Conservation (phyloP, 371 early-diverging fungal genomes). For the Mortierella sp. region DNA sequence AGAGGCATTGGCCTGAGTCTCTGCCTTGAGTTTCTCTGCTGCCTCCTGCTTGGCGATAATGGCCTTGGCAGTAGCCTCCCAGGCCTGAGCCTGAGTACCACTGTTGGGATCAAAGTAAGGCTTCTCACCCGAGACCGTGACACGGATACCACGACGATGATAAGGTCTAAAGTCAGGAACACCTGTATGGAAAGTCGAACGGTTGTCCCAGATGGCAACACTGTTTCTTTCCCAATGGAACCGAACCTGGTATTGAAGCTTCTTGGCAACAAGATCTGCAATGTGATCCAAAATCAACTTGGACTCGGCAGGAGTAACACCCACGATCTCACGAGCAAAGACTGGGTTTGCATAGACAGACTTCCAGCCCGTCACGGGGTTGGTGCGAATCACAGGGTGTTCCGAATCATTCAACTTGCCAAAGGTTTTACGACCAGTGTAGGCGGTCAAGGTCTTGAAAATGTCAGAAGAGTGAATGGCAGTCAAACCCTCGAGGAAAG, state of each 20-base stretch:
- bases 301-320: constrained; percentile 59
- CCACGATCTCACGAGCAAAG: constrained; percentile 62
- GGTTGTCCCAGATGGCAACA: constrained; percentile 72
- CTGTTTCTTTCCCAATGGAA: constrained; percentile 63
- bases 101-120: constrained; percentile 65
- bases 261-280: constrained; percentile 55
- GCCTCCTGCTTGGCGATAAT: constrained; percentile 13
- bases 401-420: constrained; percentile 45
- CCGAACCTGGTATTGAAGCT: constrained; percentile 67
- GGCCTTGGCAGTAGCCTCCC: constrained; percentile 9
- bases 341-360: constrained; percentile 62
- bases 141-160: constrained; percentile 54
- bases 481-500: constrained; percentile 62
- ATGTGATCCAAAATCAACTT: constrained; percentile 59
- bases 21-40: constrained; percentile 5
- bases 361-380: constrained; percentile 73
- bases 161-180: constrained; percentile 56
- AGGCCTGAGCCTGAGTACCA: constrained; percentile 27
- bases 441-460: constrained; percentile 42
- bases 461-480: constrained; percentile 62
- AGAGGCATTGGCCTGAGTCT: constrained; percentile 11
- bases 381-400: constrained; percentile 67
- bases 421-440: constrained; percentile 38
- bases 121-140: constrained; percentile 58
- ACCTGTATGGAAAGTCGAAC: constrained; percentile 58